Evolutionary conservation across 2,329 filamentous ascomycete genomes (phyloP).

Genomic region (Fusarium sulawesiense): DNA sequence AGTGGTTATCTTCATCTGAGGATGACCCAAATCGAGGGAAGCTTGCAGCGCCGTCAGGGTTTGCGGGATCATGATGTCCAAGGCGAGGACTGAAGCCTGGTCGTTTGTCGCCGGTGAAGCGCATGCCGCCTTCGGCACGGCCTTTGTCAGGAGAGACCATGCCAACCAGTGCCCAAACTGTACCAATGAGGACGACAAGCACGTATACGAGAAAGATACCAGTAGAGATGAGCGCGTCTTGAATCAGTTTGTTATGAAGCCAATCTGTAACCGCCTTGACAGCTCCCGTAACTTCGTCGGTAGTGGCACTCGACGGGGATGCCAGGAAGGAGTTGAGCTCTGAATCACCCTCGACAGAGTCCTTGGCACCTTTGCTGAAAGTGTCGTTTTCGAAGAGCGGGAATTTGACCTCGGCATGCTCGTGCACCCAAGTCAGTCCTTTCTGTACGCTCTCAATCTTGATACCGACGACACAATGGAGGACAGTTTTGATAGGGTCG

Average conservation of each 20-base stretch:
- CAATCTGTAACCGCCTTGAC: conserved; percentile 76
- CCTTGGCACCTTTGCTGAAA: conserved; percentile 82
- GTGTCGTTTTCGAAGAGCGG: conserved; percentile 82
- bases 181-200: conserved; percentile 78
- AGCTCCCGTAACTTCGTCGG: conserved; percentile 83
- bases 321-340: conserved; percentile 78
- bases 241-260: conserved; percentile 74
- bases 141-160: conserved; percentile 69
- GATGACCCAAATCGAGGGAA: conserved; percentile 47
- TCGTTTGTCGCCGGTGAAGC: conserved; percentile 49
- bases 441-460: conserved; percentile 88
- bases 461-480: conserved; percentile 87
- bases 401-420: conserved; percentile 85
- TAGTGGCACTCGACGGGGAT: conserved; percentile 77
- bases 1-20: conserved; percentile 37
- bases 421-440: conserved; percentile 92
- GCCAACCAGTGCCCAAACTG: conserved; percentile 72
- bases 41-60: conserved; percentile 33
- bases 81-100: conserved; percentile 44
- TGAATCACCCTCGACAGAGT: conserved; percentile 67
- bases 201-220: conserved; percentile 81
- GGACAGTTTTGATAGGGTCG: conserved; percentile 79
- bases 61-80: conserved; percentile 38
- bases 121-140: conserved; percentile 64
- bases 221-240: conserved; percentile 83